These are phyloP conservation scores for Proliferodiscus dingleyae DNA, from an alignment of 2,329 filamentous ascomycete genomes.

Conservation along the genomic window DNA sequence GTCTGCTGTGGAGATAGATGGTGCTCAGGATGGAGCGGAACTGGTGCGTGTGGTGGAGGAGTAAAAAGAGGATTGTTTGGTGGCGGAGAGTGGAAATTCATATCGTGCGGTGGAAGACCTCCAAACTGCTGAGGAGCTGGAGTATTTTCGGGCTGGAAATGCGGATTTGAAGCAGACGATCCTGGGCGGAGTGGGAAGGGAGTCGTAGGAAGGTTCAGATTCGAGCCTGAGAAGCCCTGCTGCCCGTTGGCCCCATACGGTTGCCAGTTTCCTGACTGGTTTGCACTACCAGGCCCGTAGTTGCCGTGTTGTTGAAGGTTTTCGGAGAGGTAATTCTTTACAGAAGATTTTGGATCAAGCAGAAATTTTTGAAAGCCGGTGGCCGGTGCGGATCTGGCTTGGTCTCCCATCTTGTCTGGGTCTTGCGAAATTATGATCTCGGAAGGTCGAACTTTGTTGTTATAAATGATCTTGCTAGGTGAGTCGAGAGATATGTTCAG, in stretches of 20 bases:
- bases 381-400: background rate
- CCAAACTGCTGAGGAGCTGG: background rate
- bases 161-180: background rate
- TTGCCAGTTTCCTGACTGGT: constrained; percentile 1
- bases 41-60: background rate
- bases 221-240: background rate
- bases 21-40: background rate
- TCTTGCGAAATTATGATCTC: background rate
- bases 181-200: background rate
- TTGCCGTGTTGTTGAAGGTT: background rate
- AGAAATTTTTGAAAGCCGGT: constrained; percentile 7
- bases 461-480: background rate
- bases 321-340: constrained; percentile 4
- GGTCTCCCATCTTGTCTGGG: background rate
- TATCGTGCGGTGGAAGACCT: background rate
- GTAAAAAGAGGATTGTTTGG: background rate
- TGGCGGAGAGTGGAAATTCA: background rate
- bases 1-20: background rate
- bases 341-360: constrained; percentile 6
- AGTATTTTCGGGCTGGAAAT: background rate
- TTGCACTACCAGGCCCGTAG: background rate
- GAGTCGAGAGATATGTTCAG: background rate
- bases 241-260: background rate
- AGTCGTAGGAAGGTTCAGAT: background rate
- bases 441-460: background rate